Percentiles rank a stretch among this genome's conserved stretches.
Evolutionary conservation across 202 grass and related monocot species (phyloP).

Genomic region (Zoysia matrella): DNA sequence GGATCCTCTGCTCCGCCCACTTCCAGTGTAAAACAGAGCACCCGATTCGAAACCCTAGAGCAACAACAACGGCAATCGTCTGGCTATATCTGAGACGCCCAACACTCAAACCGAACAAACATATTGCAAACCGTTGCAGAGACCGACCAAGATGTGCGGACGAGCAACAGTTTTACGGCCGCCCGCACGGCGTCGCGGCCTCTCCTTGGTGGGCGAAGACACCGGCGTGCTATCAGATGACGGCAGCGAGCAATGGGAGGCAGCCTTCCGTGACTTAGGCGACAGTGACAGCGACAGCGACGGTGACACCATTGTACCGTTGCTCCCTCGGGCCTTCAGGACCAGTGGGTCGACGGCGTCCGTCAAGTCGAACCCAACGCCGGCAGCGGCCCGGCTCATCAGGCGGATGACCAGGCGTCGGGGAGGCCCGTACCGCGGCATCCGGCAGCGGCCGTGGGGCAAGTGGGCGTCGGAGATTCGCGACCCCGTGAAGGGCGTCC

Average conservation of each 20-base stretch:
- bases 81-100: no score
- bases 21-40: background rate
- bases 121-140: background rate
- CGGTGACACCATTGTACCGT: background rate
- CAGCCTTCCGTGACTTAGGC: conserved; percentile 16
- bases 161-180: no score
- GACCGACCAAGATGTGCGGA: conserved; percentile 8
- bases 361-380: background rate
- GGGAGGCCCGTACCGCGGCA: conserved; percentile 32
- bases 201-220: background rate
- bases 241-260: conserved; percentile 19
- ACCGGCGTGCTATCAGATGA: background rate
- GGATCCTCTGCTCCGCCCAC: background rate
- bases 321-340: no score
- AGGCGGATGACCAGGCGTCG: background rate
- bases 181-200: no score
- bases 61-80: background rate
- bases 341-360: background rate
- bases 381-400: background rate
- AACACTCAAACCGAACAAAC: background rate
- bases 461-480: conserved; percentile 35
- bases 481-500: conserved; percentile 20
- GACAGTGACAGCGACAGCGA: background rate
- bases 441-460: conserved; percentile 36
- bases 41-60: background rate